Evolutionary conservation across 2,329 filamentous ascomycete species (phyloP), one percentile per base, ranked within the genome.

Genomic region (Zymoseptoria passerinii): DNA sequence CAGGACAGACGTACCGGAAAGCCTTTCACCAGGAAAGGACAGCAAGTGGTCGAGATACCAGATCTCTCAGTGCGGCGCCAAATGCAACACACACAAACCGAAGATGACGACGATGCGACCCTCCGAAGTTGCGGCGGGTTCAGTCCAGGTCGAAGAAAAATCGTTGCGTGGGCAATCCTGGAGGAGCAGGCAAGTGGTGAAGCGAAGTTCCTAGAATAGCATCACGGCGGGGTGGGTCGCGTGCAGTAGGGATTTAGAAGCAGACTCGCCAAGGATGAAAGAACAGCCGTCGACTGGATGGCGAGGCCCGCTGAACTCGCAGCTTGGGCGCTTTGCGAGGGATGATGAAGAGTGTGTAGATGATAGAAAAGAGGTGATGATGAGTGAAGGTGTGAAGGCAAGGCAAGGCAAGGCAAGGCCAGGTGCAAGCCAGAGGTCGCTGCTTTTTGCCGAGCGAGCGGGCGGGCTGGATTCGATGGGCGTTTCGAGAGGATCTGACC

Each of bases 21-120:
- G 68, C 63, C 66, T 67, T 44, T 69, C 69, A 52, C 67, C 67
- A 65, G 67, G 69, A 70, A 44, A 69, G 66, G 58, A 55, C 60
- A 62, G 61, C 61, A 40, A 69, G 57, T 67, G 66, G 68, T 61
- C 35, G 65, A 69, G 67, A 70, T 69, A 51, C 67, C 68, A 64
- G 68, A 68, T 68, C 68, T 67, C 58, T n/a, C 13, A 44, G 16
- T 44, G 63, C 53, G 60, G 67, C 68, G 68, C 65, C 65, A 67
- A 65, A 63, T 64, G 65, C 60, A 59, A 63, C 61, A 63, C 57
- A 59, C 23, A 23, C 23, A 4, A 23, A 23, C 23, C 2, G 23
- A 23, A 23, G 63, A 54, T 61, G 65, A 63, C 51, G 66, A 60
- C 63, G 65, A 62, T 58, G 61, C 59, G 64, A n/a, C 62, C 63